Conservation (phyloP, 139 green algal genomes). For the Volvox reticuliferus region DNA sequence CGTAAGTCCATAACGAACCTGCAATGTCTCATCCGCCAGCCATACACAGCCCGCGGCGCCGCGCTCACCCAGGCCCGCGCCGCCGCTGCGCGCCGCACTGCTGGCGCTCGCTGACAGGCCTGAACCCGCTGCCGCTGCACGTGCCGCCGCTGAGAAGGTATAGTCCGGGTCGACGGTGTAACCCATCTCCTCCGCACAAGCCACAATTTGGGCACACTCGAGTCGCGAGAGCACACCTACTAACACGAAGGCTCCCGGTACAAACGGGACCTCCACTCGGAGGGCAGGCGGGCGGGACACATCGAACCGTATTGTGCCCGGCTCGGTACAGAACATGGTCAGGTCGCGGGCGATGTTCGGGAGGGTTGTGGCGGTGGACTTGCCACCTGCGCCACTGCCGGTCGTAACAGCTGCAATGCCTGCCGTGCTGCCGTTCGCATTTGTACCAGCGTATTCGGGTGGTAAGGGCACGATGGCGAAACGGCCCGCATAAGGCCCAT, state of each 20-base stretch:
- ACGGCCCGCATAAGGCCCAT: not conserved
- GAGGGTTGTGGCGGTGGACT: not conserved
- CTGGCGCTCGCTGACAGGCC: not conserved
- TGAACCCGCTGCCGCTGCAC: conserved; percentile 6
- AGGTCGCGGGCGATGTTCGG: conserved; percentile 29
- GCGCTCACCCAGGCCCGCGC: conserved; percentile 46
- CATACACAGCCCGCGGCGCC: conserved; percentile 66
- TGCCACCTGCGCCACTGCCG: not conserved
- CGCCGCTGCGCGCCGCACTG: conserved; percentile 43
- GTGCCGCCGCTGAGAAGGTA: conserved; percentile 37
- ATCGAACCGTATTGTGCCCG: conserved; percentile 34
- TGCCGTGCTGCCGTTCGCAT: conserved; percentile 26
- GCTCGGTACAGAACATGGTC: conserved; percentile 40
- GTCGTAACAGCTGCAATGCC: not conserved
- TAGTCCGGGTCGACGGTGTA: conserved; percentile 50
- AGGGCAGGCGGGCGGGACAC: not conserved
- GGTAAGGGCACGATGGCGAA: conserved; percentile 39
- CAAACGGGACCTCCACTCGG: conserved; percentile 48
- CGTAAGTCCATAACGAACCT: conserved; percentile 24
- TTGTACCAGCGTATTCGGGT: conserved; percentile 38
- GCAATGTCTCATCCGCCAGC: conserved; percentile 62
- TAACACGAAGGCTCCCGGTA: conserved; percentile 55
- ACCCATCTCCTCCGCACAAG: conserved; percentile 49
- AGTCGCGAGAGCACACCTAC: conserved; percentile 22
- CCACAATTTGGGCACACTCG: conserved; percentile 53